Evolutionary conservation across 2,329 filamentous ascomycete genomes (phyloP), one percentile per base, ranked within the genome.

Genomic region (Lachnellula arida): DNA sequence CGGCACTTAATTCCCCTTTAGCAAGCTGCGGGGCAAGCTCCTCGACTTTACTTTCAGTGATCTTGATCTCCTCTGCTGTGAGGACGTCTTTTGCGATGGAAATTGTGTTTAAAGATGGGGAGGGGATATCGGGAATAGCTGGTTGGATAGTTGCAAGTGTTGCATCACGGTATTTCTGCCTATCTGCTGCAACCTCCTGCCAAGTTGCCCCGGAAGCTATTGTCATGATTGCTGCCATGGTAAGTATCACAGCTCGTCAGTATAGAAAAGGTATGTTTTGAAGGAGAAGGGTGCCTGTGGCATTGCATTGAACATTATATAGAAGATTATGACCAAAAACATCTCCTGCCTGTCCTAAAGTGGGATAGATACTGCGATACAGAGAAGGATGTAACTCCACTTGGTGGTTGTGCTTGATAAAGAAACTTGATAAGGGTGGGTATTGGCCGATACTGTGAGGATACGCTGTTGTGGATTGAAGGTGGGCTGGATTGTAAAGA

Each of bases 21-120:
- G 76, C 72, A 37, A 84, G 70, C 17, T 66, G 60, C 1, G 76
- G 63, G 1, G 82, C 71, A 1, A 84, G 71, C 53, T 75, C 73
- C n/a, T 78, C 71, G 5, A 75, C 67, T 40, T 70, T 63, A 8
- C 63, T 72, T 56, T 78, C 74, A 0, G 80, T 84, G 56, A 84
- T 78, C 14, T 73, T 61, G 32, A 80, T 64, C 57, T 83, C 78
- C 40, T 74, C 70, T 14, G 67, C 54, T 0, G 76, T 72, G 3
- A 84, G 73, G 2, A 78, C 53, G 28, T 76, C 61, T 48, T 70
- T 70, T 5, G 81, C 77, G 5, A 83, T 58, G 2, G 63, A 61
- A 2, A 74, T 76, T 1, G 77, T 77, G 55, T 81, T 76, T 5
- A 71, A 63, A 8, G 76, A 73, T 4, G 77, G 63, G 1, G 63